Conservation (phyloP, 768 basidiomycete genomes). For the Mycena polygramma region DNA sequence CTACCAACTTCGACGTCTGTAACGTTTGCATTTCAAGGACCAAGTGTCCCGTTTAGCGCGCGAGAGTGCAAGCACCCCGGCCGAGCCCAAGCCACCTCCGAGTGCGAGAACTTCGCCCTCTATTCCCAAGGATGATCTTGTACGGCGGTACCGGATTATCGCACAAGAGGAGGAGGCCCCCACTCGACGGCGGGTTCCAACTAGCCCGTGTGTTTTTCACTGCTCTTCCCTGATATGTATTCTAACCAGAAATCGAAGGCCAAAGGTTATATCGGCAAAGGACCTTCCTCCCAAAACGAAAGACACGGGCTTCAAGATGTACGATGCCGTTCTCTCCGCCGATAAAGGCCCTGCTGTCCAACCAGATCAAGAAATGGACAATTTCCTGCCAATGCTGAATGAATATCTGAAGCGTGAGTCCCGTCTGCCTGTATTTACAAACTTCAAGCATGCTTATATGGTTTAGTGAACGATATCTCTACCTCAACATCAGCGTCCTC, state of each 20-base stretch:
- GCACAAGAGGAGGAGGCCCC: conserved; percentile 45
- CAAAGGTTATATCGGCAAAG: conserved; percentile 67
- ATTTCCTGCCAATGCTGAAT: conserved; percentile 81
- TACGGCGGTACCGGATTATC: conserved; percentile 67
- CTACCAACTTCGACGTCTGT: conserved; percentile 1
- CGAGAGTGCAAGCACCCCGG: conserved; percentile 46
- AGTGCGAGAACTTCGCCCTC: conserved; percentile 37
- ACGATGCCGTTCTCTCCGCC: conserved; percentile 72
- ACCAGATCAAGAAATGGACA: conserved; percentile 76
- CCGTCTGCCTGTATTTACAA: conserved; percentile 34
- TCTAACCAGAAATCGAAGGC: conserved; percentile 51
- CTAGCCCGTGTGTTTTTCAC: conserved; percentile 56
- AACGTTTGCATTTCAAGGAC: conserved; percentile 53
- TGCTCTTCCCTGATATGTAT: conserved; percentile 16
- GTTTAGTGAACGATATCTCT: conserved; percentile 45
- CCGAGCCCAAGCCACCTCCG: conserved; percentile 35
- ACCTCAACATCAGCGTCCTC: conserved; percentile 29
- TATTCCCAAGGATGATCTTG: conserved; percentile 50
- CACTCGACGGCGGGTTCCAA: conserved; percentile 46
- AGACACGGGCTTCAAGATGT: conserved; percentile 70
- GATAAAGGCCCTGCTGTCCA: conserved; percentile 45
- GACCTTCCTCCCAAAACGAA: conserved; percentile 53
- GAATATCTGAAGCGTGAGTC: conserved; percentile 74
- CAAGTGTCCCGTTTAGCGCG: conserved; percentile 68
- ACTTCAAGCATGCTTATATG: neutral